Percentiles rank a stretch among this genome's conserved stretches.
Conservation (phyloP, 257 asterid genomes). For the Anisodus acutangulus region DNA sequence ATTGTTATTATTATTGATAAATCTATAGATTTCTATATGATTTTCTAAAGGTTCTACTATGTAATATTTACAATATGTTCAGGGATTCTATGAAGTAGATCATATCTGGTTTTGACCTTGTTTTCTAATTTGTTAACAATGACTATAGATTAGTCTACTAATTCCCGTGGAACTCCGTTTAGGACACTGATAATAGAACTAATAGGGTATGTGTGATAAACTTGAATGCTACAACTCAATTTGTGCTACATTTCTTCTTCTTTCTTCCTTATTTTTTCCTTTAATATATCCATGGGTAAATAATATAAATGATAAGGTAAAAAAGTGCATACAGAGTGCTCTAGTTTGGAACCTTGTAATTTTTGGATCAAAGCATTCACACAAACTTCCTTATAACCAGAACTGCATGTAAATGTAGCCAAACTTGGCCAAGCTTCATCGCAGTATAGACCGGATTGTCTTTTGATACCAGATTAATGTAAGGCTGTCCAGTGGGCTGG, state of each 20-base stretch:
- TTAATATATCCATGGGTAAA: neutral
- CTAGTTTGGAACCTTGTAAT: neutral
- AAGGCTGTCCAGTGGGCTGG: no score
- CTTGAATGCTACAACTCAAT: neutral
- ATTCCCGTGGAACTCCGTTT: neutral
- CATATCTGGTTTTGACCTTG: constrained; percentile 9
- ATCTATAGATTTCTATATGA: neutral
- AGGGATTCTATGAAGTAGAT: neutral
- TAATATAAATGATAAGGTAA: neutral
- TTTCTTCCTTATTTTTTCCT: neutral
- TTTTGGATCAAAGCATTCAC: neutral
- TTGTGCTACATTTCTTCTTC: neutral
- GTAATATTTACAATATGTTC: neutral
- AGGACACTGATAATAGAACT: neutral
- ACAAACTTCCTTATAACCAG: neutral
- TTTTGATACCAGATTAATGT: constrained; percentile 4
- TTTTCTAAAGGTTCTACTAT: neutral
- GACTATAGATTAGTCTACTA: constrained; percentile 19
- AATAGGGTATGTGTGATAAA: neutral
- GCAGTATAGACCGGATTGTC: neutral
- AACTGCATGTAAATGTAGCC: constrained; percentile 9
- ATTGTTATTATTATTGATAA: neutral
- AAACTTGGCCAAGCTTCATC: neutral
- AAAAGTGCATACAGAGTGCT: neutral
- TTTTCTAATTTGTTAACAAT: neutral